These are phyloP conservation scores for Tulasnella sp. DNA, from an alignment of 768 basidiomycete genomes.

Conservation along the genomic window DNA sequence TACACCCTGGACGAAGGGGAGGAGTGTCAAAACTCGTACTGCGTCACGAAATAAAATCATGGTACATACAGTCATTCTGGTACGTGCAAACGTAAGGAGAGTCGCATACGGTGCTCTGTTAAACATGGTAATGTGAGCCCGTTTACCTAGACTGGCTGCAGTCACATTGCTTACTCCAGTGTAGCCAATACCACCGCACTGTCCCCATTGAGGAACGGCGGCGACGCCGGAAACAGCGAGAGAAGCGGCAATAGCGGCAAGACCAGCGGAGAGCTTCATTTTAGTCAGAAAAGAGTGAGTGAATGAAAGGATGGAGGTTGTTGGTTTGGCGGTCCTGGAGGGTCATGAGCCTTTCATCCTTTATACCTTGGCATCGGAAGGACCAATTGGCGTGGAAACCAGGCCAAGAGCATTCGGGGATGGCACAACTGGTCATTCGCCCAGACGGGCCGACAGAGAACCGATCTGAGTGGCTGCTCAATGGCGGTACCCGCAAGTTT, in stretches of 20 bases:
- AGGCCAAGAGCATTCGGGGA: neutral
- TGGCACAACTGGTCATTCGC: neutral
- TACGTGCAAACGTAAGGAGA: conserved; percentile 16
- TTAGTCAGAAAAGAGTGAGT: neutral
- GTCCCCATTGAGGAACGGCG: conserved; percentile 21
- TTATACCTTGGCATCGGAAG: neutral
- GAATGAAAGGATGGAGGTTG: neutral
- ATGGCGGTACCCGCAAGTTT: neutral
- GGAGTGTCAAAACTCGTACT: neutral
- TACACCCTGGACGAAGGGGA: conserved; percentile 10
- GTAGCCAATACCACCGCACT: conserved; percentile 17
- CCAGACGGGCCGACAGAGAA: neutral
- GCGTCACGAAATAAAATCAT: neutral
- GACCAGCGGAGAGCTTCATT: conserved; percentile 21
- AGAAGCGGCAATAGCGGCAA: conserved; percentile 16
- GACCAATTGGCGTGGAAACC: neutral
- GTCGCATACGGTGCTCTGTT: conserved; percentile 1
- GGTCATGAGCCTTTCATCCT: neutral
- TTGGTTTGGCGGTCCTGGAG: neutral
- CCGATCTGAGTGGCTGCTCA: neutral
- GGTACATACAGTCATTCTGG: conserved; percentile 13
- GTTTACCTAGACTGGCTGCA: neutral
- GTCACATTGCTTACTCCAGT: neutral
- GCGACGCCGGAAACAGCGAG: conserved; percentile 4
- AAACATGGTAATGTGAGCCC: neutral